Evolutionary conservation across 495 filamentous ascomycete genomes (phyloP).

Genomic region (Poronia punctata): DNA sequence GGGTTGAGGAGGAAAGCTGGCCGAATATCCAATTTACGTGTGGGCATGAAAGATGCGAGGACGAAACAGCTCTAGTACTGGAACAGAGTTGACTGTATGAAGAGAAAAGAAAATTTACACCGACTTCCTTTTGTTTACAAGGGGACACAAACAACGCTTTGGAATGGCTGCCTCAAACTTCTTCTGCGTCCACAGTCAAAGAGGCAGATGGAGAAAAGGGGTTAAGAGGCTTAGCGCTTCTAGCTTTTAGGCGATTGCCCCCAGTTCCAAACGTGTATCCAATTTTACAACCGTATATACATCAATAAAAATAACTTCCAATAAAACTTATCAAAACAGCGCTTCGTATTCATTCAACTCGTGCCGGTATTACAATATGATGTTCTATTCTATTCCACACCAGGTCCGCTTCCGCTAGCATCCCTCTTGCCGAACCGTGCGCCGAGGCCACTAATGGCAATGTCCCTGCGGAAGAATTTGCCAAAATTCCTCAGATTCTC

Average conservation of each 20-base stretch:
- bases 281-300: slow-evolving; percentile 22
- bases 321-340: neutral
- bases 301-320: slow-evolving; percentile 7
- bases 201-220: too few relatives aligned
- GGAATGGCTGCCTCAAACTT: too few relatives aligned
- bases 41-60: too few relatives aligned
- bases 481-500: slow-evolving; percentile 93
- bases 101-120: slow-evolving; percentile 4
- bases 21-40: too few relatives aligned
- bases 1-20: too few relatives aligned
- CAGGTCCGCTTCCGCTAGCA: slow-evolving; percentile 10
- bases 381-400: slow-evolving; percentile 1
- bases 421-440: slow-evolving; percentile 57
- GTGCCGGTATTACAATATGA: too few relatives aligned
- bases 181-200: too few relatives aligned
- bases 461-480: slow-evolving; percentile 89
- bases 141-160: too few relatives aligned
- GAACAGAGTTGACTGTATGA: neutral
- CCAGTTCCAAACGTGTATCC: slow-evolving; percentile 15
- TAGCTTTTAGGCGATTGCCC: too few relatives aligned
- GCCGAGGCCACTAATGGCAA: slow-evolving; percentile 75
- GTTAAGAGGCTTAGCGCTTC: too few relatives aligned
- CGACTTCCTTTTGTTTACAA: slow-evolving; percentile 9
- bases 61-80: neutral
- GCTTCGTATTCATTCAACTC: too few relatives aligned